Conservation (phyloP, 805 yeast genomes). For the Zygoascus ofunaensis region DNA sequence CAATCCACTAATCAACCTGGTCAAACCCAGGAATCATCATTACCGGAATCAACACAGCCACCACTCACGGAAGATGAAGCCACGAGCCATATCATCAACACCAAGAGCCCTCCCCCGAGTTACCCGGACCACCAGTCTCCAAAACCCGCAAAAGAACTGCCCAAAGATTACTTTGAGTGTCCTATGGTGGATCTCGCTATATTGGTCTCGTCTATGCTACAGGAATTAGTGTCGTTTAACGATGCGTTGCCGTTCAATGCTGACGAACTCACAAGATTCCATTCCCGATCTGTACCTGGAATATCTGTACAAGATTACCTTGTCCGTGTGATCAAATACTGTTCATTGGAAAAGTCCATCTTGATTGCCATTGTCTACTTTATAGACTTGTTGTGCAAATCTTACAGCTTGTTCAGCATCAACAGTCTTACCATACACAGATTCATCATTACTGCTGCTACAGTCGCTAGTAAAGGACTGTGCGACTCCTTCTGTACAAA, state of each 20-base stretch:
- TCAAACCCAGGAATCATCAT: no score
- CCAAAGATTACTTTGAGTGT: conserved; percentile 52
- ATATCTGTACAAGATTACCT: conserved; percentile 75
- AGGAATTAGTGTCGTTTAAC: conserved; percentile 63
- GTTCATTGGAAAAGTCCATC: conserved; percentile 76
- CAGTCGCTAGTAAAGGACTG: conserved; percentile 80
- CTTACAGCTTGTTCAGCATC: conserved; percentile 70
- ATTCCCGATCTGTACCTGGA: conserved; percentile 84
- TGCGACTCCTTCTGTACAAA: conserved; percentile 94
- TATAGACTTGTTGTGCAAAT: conserved; percentile 72
- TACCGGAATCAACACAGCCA: no score
- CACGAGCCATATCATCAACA: background rate
- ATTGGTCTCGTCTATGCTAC: conserved; percentile 71
- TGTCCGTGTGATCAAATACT: conserved; percentile 68
- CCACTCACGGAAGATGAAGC: background rate
- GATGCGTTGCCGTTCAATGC: conserved; percentile 41
- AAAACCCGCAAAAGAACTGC: conserved; percentile 28
- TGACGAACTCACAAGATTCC: conserved; percentile 67
- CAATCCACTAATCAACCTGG: no score
- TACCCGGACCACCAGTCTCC: background rate
- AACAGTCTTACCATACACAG: conserved; percentile 92
- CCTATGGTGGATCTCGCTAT: conserved; percentile 60
- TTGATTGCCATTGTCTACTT: conserved; percentile 78
- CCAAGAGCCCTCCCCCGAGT: conserved; percentile 2
- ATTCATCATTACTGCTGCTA: conserved; percentile 80